phyloP scores from a whole-genome alignment of 1,284 basidiomycete species.

The Sanghuangporus sanghuang region DNA sequence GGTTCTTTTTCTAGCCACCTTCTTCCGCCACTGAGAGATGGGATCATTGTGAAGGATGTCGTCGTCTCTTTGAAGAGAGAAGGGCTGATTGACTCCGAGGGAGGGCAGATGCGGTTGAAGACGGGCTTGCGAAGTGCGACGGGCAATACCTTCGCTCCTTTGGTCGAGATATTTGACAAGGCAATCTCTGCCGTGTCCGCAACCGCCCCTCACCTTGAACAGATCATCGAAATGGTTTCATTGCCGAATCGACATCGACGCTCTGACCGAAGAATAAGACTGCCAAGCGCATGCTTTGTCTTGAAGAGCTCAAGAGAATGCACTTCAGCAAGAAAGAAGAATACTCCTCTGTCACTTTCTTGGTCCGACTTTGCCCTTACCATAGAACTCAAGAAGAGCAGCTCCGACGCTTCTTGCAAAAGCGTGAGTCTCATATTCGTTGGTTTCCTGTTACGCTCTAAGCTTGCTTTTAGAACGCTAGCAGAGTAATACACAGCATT shows the following conservation, averaged over 20 bases:
- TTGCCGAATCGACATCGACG: not conserved
- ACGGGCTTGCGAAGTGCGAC: too few species aligned
- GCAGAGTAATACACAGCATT: not conserved
- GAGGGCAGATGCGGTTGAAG: too few species aligned
- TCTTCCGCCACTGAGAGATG: not conserved
- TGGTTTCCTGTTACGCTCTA: not conserved
- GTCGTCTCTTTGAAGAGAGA: not conserved
- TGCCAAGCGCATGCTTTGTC: not conserved
- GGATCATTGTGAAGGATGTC: not conserved
- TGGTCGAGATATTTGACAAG: not conserved
- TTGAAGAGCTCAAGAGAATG: not conserved
- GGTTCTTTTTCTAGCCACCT: not conserved
- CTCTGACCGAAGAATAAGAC: not conserved
- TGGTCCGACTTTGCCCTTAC: not conserved
- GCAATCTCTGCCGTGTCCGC: not conserved
- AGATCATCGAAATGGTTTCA: not conserved
- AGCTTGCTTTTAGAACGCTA: not conserved
- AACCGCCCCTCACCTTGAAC: not conserved
- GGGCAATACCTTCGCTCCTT: too few species aligned
- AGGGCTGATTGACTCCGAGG: too few species aligned
- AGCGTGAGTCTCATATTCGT: not conserved
- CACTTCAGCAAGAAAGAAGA: not conserved
- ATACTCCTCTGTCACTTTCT: not conserved
- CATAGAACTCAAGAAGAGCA: not conserved
- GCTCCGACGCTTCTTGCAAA: not conserved